Percentiles rank a stretch among this genome's conserved stretches.
Evolutionary conservation across 2,329 filamentous ascomycete species (phyloP).

Genomic region (Rhynchosporium agropyri): DNA sequence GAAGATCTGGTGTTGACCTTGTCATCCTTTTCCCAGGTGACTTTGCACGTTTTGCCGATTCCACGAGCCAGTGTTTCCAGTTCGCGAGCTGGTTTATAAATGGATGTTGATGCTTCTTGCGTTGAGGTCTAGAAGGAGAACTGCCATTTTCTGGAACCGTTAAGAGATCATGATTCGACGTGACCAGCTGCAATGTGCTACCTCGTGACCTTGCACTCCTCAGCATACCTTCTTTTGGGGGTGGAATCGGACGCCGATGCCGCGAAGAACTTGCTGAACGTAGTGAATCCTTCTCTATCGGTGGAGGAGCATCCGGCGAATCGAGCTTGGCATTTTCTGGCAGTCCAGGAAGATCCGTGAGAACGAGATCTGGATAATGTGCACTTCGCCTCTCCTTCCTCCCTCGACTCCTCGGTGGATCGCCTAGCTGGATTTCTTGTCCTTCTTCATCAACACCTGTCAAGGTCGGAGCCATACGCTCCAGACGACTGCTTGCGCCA

Average conservation of each 20-base stretch:
- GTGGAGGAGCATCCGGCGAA: constrained; percentile 59
- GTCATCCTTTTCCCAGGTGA: constrained; percentile 51
- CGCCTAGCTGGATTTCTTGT: constrained; percentile 47
- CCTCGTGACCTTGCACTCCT: constrained; percentile 73
- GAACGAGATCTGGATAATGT: constrained; percentile 62
- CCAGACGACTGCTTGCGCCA: constrained; percentile 83
- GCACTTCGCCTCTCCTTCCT: constrained; percentile 76
- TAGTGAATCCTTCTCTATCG: constrained; percentile 77
- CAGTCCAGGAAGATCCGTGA: constrained; percentile 76
- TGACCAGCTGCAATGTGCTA: constrained; percentile 84
- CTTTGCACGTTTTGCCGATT: constrained; percentile 64
- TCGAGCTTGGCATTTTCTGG: constrained; percentile 56
- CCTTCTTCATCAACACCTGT: constrained; percentile 80
- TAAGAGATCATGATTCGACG: constrained; percentile 64
- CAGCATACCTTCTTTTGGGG: constrained; percentile 78
- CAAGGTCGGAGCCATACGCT: constrained; percentile 76
- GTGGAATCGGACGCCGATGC: constrained; percentile 74
- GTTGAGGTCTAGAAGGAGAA: constrained; percentile 41
- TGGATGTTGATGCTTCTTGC: constrained; percentile 61
- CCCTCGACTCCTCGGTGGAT: constrained; percentile 70
- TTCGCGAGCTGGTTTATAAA: constrained; percentile 68
- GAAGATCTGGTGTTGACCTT: constrained; percentile 60
- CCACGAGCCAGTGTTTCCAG: constrained; percentile 74
- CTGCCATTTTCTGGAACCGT: constrained; percentile 48
- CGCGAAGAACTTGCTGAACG: constrained; percentile 77